Evolutionary conservation across 306 rosid genomes (phyloP).

Genomic region (Prunus salicina): DNA sequence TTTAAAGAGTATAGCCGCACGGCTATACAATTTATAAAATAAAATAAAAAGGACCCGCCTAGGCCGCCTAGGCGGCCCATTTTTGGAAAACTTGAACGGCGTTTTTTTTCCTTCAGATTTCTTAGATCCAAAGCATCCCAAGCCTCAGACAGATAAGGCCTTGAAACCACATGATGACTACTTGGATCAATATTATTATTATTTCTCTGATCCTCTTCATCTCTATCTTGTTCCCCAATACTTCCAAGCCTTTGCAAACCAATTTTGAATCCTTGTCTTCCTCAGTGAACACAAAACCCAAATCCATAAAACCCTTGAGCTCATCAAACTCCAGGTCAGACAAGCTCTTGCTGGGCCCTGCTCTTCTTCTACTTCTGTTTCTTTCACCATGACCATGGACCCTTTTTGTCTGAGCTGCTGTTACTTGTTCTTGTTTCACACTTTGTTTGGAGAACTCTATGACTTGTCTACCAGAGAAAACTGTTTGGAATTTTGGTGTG

Average conservation of each 20-base stretch:
- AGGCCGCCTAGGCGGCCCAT: too few relatives aligned
- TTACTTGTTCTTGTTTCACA: background rate
- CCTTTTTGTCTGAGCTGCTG: background rate
- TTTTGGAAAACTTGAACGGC: too few relatives aligned
- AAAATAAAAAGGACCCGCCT: too few relatives aligned
- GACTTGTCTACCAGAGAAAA: conserved; percentile 47
- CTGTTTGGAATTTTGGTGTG: conserved; percentile 36
- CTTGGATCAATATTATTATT: background rate
- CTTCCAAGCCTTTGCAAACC: conserved; percentile 57
- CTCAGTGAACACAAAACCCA: too few relatives aligned
- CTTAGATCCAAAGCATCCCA: conserved; percentile 55
- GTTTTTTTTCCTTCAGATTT: too few relatives aligned
- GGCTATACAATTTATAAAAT: too few relatives aligned
- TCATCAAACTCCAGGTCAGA: too few relatives aligned
- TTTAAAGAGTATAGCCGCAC: too few relatives aligned
- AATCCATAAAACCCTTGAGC: too few relatives aligned
- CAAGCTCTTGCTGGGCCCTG: conserved; percentile 40
- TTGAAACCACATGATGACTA: too few relatives aligned
- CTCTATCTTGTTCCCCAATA: conserved; percentile 11
- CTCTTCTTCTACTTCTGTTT: conserved; percentile 7
- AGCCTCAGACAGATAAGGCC: conserved; percentile 56
- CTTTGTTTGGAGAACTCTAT: conserved; percentile 23
- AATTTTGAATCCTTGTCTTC: conserved; percentile 49
- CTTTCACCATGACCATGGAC: background rate
- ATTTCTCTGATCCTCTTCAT: background rate